These are phyloP conservation scores for Setaria viridis DNA, from an alignment of 202 grass and related monocot genomes.

Conservation along the genomic window DNA sequence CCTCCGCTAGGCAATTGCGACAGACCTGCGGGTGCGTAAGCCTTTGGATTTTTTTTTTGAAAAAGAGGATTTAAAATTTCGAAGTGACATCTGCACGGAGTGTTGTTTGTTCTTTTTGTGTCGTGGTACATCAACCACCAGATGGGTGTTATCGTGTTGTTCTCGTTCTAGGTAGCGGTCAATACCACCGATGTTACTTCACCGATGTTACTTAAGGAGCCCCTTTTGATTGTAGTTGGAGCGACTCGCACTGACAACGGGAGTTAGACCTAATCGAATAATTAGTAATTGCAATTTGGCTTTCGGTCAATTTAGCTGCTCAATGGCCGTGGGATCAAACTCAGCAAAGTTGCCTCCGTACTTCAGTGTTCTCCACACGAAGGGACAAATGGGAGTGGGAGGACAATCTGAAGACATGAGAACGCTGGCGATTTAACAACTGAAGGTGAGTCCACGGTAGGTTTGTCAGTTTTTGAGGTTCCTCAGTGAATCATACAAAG, in stretches of 20 bases:
- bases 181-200: neutral
- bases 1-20: too few species aligned
- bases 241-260: neutral
- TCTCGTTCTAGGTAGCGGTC: conserved; percentile 12
- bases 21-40: too few species aligned
- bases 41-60: too few species aligned
- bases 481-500: neutral
- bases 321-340: neutral
- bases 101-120: neutral
- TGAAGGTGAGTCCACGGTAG: neutral
- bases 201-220: neutral
- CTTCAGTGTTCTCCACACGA: neutral
- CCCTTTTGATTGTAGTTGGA: neutral
- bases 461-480: neutral
- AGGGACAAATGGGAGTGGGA: neutral
- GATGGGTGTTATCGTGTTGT: neutral
- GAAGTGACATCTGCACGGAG: neutral
- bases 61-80: neutral
- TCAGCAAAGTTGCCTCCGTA: neutral
- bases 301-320: neutral
- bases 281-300: neutral
- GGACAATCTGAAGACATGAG: neutral
- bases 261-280: conserved; percentile 9
- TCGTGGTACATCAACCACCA: neutral
- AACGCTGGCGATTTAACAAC: neutral